phyloP scores from a whole-genome alignment of 257 asterid genomes.

The Scutellaria minor region DNA sequence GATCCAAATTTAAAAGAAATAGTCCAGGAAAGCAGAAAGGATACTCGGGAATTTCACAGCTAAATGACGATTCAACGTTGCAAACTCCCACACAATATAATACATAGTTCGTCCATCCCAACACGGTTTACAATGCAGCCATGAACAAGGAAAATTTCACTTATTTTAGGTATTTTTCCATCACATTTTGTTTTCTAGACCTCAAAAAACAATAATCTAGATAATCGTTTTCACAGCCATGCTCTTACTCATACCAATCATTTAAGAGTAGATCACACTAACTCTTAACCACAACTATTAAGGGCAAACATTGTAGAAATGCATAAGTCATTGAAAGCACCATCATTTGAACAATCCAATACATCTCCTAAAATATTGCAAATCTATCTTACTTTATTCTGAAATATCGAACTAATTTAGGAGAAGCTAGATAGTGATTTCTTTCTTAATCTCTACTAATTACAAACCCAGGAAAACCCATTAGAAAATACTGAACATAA shows the following conservation, averaged over 20 bases:
- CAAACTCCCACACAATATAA: not conserved
- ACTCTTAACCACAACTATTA: not conserved
- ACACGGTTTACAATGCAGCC: not conserved
- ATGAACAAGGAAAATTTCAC: not conserved
- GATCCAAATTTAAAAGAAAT: slow-evolving; percentile 12
- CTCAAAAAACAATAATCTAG: slow-evolving; percentile 1
- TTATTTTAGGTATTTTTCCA: not conserved
- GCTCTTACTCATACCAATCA: not conserved
- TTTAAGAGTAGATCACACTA: not conserved
- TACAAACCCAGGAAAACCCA: not conserved
- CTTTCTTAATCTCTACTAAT: not conserved
- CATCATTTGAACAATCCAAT: not conserved
- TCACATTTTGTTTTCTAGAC: not conserved
- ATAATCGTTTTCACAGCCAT: not conserved
- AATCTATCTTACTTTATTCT: not conserved
- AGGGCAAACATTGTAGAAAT: not conserved
- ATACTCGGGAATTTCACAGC: not conserved
- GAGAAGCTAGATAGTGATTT: not conserved
- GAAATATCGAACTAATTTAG: not conserved
- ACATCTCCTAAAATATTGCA: not conserved
- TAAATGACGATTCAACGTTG: not conserved
- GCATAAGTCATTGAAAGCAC: not conserved
- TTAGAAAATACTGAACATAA: not conserved
- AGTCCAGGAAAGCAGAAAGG: not conserved
- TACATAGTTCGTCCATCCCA: not conserved